These are phyloP conservation scores for Quercus berberidifolia DNA, from an alignment of 306 rosid genomes.

Conservation along the genomic window DNA sequence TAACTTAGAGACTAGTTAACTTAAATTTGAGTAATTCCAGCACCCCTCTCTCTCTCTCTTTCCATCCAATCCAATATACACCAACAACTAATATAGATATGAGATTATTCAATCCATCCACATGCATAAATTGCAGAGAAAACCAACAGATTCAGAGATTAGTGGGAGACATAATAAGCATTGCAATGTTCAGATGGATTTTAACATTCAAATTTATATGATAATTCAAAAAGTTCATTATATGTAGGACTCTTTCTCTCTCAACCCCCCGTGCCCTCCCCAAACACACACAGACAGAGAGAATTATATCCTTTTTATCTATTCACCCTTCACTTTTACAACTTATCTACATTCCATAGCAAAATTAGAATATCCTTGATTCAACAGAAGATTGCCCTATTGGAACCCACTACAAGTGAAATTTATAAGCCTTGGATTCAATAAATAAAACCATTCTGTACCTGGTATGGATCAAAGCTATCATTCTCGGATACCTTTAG, in stretches of 20 bases:
- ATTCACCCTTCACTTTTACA: too few species aligned
- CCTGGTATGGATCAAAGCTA: slow-evolving; percentile 97
- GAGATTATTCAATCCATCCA: neutral
- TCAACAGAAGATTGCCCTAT: neutral
- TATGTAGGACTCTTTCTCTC: neutral
- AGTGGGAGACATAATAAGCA: neutral
- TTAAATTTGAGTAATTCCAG: too few species aligned
- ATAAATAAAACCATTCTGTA: slow-evolving; percentile 10
- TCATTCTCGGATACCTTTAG: slow-evolving; percentile 95
- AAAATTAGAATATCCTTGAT: neutral
- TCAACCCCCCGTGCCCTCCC: too few species aligned
- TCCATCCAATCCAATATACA: neutral
- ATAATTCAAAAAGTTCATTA: neutral
- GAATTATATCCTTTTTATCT: neutral
- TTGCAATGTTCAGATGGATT: neutral
- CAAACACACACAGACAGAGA: neutral
- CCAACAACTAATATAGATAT: neutral
- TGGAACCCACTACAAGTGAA: neutral
- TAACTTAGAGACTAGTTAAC: too few species aligned
- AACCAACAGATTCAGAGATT: neutral
- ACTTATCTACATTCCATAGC: neutral
- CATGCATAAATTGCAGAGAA: neutral
- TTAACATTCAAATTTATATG: neutral
- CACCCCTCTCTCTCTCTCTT: too few species aligned
- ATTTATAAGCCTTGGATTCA: neutral